Evolutionary conservation across 371 early-diverging fungal genomes (phyloP).

Genomic region (Actinomucor elegans): DNA sequence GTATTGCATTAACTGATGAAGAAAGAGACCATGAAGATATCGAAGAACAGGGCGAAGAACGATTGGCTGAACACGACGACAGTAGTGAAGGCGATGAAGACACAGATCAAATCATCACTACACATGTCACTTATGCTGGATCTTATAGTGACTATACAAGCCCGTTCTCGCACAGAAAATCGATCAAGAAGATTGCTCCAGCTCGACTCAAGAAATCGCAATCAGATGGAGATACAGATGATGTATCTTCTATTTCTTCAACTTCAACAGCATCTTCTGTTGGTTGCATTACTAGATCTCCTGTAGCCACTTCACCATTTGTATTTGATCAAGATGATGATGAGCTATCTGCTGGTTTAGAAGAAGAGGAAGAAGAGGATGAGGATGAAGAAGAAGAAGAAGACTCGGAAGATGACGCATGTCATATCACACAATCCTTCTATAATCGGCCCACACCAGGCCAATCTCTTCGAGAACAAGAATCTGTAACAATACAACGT

Average conservation of each 20-base stretch:
- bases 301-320: slow-evolving; percentile 1
- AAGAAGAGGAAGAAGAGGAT: slow-evolving; percentile 8
- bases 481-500: too few species aligned
- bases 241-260: slow-evolving; percentile 30
- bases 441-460: slow-evolving; percentile 8
- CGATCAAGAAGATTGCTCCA: slow-evolving; percentile 46
- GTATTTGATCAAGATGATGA: background rate
- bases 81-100: slow-evolving; percentile 3
- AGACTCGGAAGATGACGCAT: background rate
- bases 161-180: slow-evolving; percentile 1
- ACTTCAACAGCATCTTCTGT: slow-evolving; percentile 11
- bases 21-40: slow-evolving; percentile 22
- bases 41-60: slow-evolving; percentile 1
- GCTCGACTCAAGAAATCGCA: slow-evolving; percentile 44
- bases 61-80: background rate
- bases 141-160: background rate
- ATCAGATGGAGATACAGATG: slow-evolving; percentile 35
- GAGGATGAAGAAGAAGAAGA: background rate
- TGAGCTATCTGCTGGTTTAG: background rate
- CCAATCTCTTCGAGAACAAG: background rate
- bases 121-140: background rate
- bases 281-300: slow-evolving; percentile 9
- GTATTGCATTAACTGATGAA: slow-evolving; percentile 39
- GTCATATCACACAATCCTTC: background rate
- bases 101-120: slow-evolving; percentile 6